Percentiles rank a stretch among this genome's conserved stretches.
Conservation (phyloP, 345 rosid species). For the Durio zibethinus region DNA sequence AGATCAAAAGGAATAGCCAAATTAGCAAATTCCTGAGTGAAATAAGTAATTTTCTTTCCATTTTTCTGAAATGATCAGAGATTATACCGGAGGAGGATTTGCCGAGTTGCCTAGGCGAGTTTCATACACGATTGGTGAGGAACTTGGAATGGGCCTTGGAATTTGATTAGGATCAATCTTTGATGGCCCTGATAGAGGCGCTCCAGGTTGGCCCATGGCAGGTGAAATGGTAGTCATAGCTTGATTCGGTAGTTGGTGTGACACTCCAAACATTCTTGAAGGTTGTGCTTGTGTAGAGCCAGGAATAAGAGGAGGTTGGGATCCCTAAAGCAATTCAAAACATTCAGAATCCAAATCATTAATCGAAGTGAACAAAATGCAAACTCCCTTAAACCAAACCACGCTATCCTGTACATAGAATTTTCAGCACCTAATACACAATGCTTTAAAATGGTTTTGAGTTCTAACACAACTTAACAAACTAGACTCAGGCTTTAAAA, state of each 20-base stretch:
- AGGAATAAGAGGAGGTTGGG: conserved; percentile 55
- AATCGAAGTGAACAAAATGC: not conserved
- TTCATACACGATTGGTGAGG: conserved; percentile 61
- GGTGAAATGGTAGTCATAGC: conserved; percentile 76
- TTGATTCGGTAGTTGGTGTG: conserved; percentile 76
- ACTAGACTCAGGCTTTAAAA: not conserved
- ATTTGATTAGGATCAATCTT: conserved; percentile 95
- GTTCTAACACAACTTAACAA: not conserved
- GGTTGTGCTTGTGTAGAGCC: conserved; percentile 65
- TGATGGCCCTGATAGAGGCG: conserved; percentile 59
- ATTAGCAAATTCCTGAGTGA: not conserved
- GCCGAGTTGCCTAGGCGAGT: conserved; percentile 88
- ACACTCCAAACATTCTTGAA: conserved; percentile 75
- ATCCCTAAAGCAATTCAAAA: conserved; percentile 43
- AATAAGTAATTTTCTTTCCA: not conserved
- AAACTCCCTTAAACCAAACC: not conserved
- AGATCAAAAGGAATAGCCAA: not conserved
- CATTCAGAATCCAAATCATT: conserved; percentile 14
- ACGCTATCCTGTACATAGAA: not conserved
- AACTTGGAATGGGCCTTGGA: conserved; percentile 85
- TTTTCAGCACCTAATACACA: not conserved
- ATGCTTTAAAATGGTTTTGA: not conserved
- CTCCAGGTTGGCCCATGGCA: conserved; percentile 75
- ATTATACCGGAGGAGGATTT: conserved; percentile 82
- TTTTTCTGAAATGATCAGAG: not conserved